Percentiles rank a stretch among this genome's conserved stretches.
phyloP scores from a whole-genome alignment of 208 protist genomes.

The Leptomonas pyrrhocoris region DNA sequence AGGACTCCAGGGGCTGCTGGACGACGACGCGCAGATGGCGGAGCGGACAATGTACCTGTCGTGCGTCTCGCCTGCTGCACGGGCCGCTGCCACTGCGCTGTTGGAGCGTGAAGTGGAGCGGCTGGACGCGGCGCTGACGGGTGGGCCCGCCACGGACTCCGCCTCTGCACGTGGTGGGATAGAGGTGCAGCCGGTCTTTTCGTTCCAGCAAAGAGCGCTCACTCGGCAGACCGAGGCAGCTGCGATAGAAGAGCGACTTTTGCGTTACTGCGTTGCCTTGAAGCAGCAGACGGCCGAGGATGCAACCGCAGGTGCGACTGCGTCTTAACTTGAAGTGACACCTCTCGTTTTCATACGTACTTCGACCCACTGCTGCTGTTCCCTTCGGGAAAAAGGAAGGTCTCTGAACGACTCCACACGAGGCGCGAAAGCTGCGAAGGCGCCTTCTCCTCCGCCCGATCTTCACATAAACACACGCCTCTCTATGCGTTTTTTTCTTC shows the following conservation, averaged over 20 bases:
- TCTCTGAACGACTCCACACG: too few species aligned
- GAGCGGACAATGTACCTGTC: constrained; percentile 35
- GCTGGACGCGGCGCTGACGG: constrained; percentile 30
- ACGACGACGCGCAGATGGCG: constrained; percentile 35
- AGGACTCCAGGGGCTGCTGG: constrained; percentile 4
- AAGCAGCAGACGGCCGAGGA: constrained; percentile 6
- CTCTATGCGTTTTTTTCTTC: too few species aligned
- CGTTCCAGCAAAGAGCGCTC: constrained; percentile 53
- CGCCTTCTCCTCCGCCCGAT: too few species aligned
- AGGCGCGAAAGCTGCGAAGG: too few species aligned
- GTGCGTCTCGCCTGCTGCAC: constrained; percentile 9
- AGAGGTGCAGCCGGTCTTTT: constrained; percentile 5
- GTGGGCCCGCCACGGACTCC: neutral
- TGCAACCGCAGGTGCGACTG: neutral
- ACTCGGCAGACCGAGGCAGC: constrained; percentile 18
- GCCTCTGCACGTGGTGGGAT: too few species aligned
- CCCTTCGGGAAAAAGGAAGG: too few species aligned
- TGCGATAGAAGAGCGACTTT: constrained; percentile 34
- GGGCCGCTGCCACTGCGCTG: constrained; percentile 28
- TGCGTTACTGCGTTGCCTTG: constrained; percentile 59
- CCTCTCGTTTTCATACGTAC: too few species aligned
- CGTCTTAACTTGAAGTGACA: too few species aligned
- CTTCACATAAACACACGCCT: too few species aligned
- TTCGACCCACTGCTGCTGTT: too few species aligned
- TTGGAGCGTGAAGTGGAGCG: constrained; percentile 41